Evolutionary conservation across 2,329 filamentous ascomycete genomes (phyloP).

Genomic region (Penicillium hesseltinei): DNA sequence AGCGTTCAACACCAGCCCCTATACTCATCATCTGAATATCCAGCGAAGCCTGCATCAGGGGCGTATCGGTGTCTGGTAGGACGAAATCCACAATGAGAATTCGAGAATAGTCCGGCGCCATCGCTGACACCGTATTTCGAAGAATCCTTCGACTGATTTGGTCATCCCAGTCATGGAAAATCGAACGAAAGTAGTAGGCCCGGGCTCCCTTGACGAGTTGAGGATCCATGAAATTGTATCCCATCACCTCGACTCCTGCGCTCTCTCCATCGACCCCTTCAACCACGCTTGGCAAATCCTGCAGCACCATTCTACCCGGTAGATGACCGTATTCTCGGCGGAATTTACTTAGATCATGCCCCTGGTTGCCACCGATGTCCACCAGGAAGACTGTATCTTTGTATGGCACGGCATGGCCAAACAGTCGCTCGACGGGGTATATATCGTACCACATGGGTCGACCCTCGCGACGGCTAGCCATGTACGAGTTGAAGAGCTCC

Average conservation of each 20-base stretch:
- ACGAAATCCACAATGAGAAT: constrained; percentile 40
- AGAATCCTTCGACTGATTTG: constrained; percentile 34
- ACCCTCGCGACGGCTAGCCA: constrained; percentile 34
- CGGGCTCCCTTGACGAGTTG: constrained; percentile 36
- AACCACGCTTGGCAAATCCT: constrained; percentile 40
- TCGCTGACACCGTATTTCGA: constrained; percentile 31
- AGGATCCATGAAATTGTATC: constrained; percentile 34
- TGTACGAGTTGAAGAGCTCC: constrained; percentile 34
- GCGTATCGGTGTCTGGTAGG: constrained; percentile 29
- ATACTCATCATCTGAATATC: constrained; percentile 44
- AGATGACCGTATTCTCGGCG: constrained; percentile 32
- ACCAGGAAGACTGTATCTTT: constrained; percentile 38
- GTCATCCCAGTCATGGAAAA: constrained; percentile 42
- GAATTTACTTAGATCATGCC: constrained; percentile 38
- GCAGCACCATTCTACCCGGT: constrained; percentile 38
- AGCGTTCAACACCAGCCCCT: constrained; percentile 35
- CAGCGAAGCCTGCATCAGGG: constrained; percentile 30
- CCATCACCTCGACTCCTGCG: constrained; percentile 30
- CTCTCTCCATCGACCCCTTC: constrained; percentile 5
- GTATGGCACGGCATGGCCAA: constrained; percentile 22
- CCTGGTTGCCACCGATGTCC: constrained; percentile 45
- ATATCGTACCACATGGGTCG: constrained; percentile 33
- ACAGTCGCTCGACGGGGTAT: constrained; percentile 29
- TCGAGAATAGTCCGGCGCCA: constrained; percentile 31
- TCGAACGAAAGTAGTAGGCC: constrained; percentile 38